phyloP scores from a whole-genome alignment of 352 stramenopile genomes.

The Pythium sp. region DNA sequence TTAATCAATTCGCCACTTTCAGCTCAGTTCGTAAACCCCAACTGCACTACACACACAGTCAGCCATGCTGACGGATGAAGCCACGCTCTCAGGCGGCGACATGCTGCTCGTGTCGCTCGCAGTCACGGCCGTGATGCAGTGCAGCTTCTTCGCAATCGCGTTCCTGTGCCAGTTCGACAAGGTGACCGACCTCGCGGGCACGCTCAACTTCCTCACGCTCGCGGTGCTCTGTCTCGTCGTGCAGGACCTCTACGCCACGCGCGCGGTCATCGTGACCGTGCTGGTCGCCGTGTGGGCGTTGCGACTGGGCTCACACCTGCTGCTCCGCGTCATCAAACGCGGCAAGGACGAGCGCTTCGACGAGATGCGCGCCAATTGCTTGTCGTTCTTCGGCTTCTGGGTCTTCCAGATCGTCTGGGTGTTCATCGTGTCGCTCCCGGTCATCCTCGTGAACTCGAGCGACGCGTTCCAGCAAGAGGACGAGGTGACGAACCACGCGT shows the following conservation, averaged over 20 bases:
- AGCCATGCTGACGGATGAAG: slow-evolving; percentile 4
- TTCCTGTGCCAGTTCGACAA: slow-evolving; percentile 67
- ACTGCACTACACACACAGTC: not conserved
- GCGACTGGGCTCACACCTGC: slow-evolving; percentile 62
- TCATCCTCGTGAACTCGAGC: slow-evolving; percentile 61
- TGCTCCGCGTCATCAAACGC: slow-evolving; percentile 61
- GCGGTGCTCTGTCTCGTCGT: slow-evolving; percentile 47
- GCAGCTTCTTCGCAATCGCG: slow-evolving; percentile 56
- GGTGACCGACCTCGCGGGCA: slow-evolving; percentile 58
- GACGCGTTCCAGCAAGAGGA: slow-evolving; percentile 17
- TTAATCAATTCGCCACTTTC: not conserved
- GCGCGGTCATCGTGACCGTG: slow-evolving; percentile 43
- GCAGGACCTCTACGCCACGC: slow-evolving; percentile 40
- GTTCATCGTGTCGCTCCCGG: slow-evolving; percentile 66
- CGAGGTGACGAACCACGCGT: slow-evolving; percentile 18
- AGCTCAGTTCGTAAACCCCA: not conserved
- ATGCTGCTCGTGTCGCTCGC: slow-evolving; percentile 51
- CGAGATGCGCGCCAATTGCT: slow-evolving; percentile 60
- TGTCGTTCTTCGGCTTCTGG: slow-evolving; percentile 75
- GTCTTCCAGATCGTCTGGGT: slow-evolving; percentile 83
- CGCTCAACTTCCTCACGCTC: slow-evolving; percentile 60
- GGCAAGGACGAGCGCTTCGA: slow-evolving; percentile 79
- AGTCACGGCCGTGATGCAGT: slow-evolving; percentile 51
- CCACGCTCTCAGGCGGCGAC: slow-evolving; percentile 17
- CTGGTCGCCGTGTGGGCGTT: slow-evolving; percentile 56